These are phyloP conservation scores for Boletus subcaerulescens DNA, from an alignment of 768 basidiomycete genomes.

Conservation along the genomic window DNA sequence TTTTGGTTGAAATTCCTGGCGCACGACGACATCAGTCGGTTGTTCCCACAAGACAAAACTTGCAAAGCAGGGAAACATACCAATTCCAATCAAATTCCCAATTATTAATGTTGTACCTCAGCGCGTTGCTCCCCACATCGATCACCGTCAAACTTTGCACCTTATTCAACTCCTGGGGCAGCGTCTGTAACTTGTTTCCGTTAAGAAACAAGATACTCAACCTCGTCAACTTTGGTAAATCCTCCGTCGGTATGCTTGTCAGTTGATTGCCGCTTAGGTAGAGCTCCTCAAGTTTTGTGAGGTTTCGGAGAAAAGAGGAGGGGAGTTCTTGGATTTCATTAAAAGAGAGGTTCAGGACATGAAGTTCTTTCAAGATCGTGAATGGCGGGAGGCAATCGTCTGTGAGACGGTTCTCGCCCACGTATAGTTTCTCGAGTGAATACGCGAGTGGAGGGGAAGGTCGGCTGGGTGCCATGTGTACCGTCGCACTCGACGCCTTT, in stretches of 20 bases:
- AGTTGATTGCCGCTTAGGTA: constrained; percentile 96
- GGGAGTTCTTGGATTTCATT: constrained; percentile 93
- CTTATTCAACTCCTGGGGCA: constrained; percentile 88
- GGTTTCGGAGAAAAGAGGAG: constrained; percentile 65
- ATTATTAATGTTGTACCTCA: constrained; percentile 98
- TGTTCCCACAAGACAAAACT: not conserved
- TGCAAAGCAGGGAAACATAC: constrained; percentile 40
- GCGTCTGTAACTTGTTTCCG: constrained; percentile 88
- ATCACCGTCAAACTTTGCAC: constrained; percentile 74
- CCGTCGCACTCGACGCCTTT: constrained; percentile 34
- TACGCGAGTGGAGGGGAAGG: constrained; percentile 58
- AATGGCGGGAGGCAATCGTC: constrained; percentile 77
- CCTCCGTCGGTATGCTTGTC: constrained; percentile 85
- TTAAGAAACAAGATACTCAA: constrained; percentile 83
- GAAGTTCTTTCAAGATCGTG: constrained; percentile 72
- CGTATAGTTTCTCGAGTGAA: constrained; percentile 73
- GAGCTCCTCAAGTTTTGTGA: constrained; percentile 73
- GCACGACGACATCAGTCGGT: not conserved
- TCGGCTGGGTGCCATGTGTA: constrained; percentile 30
- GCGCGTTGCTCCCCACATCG: constrained; percentile 89
- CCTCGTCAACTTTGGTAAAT: constrained; percentile 66
- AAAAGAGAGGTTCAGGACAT: constrained; percentile 87
- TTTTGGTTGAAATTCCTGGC: constrained; percentile 94
- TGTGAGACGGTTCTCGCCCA: constrained; percentile 86
- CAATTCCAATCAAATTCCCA: constrained; percentile 99